A percentile compares a stretch with the other conserved stretches of the same genome.
Evolutionary conservation across 176 grass and related monocot species (phyloP).

Genomic region (Raddia distichophylla): DNA sequence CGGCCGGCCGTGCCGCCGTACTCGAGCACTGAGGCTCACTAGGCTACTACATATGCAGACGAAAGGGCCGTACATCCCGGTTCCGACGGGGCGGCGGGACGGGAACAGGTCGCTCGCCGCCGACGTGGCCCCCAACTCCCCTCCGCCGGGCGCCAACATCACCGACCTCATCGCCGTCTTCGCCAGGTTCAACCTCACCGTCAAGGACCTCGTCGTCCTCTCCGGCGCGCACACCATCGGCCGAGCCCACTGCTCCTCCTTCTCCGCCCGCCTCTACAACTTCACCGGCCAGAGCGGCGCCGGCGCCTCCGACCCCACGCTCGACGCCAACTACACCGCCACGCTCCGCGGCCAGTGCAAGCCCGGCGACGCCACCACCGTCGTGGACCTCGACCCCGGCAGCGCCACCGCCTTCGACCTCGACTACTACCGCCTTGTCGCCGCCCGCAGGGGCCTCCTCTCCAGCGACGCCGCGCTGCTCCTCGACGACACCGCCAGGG

Average conservation of each 20-base stretch:
- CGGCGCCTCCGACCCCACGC: constrained; percentile 26
- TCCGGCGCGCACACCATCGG: constrained; percentile 64
- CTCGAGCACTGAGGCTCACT: too few species aligned
- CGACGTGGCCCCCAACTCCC: constrained; percentile 45
- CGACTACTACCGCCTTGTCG: constrained; percentile 49
- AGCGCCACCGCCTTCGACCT: constrained; percentile 41
- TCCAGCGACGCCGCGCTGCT: constrained; percentile 52
- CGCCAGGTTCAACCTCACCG: constrained; percentile 59
- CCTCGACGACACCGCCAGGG: constrained; percentile 22
- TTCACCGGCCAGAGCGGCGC: constrained; percentile 31
- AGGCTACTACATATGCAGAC: too few species aligned
- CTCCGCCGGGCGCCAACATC: constrained; percentile 50
- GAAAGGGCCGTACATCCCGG: neutral
- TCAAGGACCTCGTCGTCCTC: constrained; percentile 65
- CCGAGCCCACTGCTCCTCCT: constrained; percentile 49
- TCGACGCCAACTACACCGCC: constrained; percentile 49
- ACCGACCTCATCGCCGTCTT: constrained; percentile 47
- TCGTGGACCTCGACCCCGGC: constrained; percentile 41
- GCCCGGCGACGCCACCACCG: constrained; percentile 21
- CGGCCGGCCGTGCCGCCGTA: too few species aligned
- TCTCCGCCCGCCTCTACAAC: constrained; percentile 52
- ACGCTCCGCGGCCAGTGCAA: constrained; percentile 34
- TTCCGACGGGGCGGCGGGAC: constrained; percentile 50
- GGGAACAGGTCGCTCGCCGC: constrained; percentile 52
- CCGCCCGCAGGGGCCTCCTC: constrained; percentile 35